Conservation (phyloP, 2,329 filamentous ascomycete species). For the Podosphaera leucotricha region DNA sequence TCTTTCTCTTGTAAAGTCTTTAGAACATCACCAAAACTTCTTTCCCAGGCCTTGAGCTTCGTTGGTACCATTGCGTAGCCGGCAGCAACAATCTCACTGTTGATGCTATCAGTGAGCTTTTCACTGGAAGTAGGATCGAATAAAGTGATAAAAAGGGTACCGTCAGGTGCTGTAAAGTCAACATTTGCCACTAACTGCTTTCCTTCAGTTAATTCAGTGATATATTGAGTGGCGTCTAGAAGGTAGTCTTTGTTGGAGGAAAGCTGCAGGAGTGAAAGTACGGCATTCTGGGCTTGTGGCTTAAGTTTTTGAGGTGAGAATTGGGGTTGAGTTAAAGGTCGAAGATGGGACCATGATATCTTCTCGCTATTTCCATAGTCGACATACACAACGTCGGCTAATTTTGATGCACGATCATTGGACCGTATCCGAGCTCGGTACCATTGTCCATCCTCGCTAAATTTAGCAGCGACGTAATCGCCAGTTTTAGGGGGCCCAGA, state of each 20-base stretch:
- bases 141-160: slow-evolving; percentile 63
- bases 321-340: slow-evolving; percentile 53
- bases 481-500: slow-evolving; percentile 65
- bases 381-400: slow-evolving; percentile 77
- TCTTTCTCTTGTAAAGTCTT: slow-evolving; percentile 51
- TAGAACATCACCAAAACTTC: slow-evolving; percentile 47
- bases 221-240: slow-evolving; percentile 50
- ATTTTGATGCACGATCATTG: slow-evolving; percentile 77
- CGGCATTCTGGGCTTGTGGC: slow-evolving; percentile 67
- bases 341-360: slow-evolving; percentile 62
- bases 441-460: slow-evolving; percentile 76
- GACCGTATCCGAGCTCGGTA: slow-evolving; percentile 79
- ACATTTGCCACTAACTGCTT: slow-evolving; percentile 74
- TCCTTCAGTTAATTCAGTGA: slow-evolving; percentile 50
- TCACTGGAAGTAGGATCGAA: slow-evolving; percentile 49
- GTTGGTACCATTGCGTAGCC: slow-evolving; percentile 77
- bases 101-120: slow-evolving; percentile 55
- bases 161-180: slow-evolving; percentile 66
- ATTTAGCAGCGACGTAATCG: slow-evolving; percentile 76
- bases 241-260: slow-evolving; percentile 67
- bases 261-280: slow-evolving; percentile 72
- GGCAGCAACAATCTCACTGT: slow-evolving; percentile 62
- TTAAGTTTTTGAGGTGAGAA: slow-evolving; percentile 67
- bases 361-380: slow-evolving; percentile 93
- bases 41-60: slow-evolving; percentile 84